Percentiles rank a stretch among this genome's conserved stretches.
Conservation (phyloP, 495 filamentous ascomycete genomes). For the Parathielavia appendiculata region DNA sequence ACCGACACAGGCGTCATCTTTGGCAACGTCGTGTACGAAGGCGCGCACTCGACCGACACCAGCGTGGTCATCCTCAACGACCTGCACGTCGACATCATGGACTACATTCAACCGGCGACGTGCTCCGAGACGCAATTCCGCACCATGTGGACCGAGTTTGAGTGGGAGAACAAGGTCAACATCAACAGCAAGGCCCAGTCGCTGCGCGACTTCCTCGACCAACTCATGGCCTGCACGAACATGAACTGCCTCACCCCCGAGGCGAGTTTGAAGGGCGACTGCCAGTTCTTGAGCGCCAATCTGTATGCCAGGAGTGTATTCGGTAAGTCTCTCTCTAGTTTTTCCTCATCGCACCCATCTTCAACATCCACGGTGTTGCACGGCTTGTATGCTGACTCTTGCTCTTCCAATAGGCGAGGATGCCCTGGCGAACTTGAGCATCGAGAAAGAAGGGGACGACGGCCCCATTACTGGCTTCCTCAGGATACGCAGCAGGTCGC, state of each 20-base stretch:
- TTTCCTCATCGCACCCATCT: too few relatives aligned
- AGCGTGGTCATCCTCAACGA: constrained; percentile 99
- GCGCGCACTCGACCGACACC: constrained; percentile 87
- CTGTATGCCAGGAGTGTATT: constrained; percentile 97
- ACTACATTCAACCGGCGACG: constrained; percentile 96
- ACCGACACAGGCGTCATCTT: constrained; percentile 99
- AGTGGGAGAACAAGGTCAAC: constrained; percentile 99
- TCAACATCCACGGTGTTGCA: too few relatives aligned
- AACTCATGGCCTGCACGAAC: constrained; percentile 95
- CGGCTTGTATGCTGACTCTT: background rate
- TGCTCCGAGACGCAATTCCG: constrained; percentile 98
- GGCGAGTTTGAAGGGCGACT: constrained; percentile 93
- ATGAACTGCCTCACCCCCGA: constrained; percentile 98
- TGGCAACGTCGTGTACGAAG: constrained; percentile 98
- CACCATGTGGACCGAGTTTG: constrained; percentile 99
- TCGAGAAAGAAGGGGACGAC: constrained; percentile 94
- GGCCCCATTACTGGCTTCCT: constrained; percentile 98
- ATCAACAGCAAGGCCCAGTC: constrained; percentile 96
- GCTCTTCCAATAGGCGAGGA: constrained; percentile 71
- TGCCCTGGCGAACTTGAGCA: constrained; percentile 93
- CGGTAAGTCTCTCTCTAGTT: constrained; percentile 62
- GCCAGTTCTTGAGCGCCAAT: constrained; percentile 96
- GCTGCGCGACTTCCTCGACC: constrained; percentile 85
- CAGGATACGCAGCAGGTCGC: constrained; percentile 93
- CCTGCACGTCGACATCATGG: constrained; percentile 99